phyloP scores from a whole-genome alignment of 805 yeast genomes.

The Lipomyces oligophaga region DNA sequence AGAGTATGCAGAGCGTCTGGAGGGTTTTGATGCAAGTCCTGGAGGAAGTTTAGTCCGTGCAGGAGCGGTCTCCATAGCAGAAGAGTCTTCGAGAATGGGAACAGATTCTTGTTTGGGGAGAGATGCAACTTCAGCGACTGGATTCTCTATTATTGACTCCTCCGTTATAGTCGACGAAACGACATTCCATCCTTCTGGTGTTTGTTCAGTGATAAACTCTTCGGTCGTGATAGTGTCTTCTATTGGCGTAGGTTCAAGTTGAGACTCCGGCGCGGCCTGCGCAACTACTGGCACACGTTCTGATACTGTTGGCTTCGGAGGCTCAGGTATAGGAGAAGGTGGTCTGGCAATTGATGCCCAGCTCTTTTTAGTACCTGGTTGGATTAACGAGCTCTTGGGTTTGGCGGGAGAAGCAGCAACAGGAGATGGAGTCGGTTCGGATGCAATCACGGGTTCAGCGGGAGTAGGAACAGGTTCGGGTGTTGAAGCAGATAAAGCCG shows the following conservation, averaged over 20 bases:
- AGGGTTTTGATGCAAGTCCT: slow-evolving; percentile 17
- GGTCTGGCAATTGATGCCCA: slow-evolving; percentile 32
- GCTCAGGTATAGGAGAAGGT: slow-evolving; percentile 16
- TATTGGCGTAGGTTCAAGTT: too few relatives aligned
- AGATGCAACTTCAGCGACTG: slow-evolving; percentile 14
- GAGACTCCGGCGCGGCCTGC: too few relatives aligned
- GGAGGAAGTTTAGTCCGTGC: slow-evolving; percentile 30
- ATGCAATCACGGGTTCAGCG: background rate
- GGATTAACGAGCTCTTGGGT: slow-evolving; percentile 23
- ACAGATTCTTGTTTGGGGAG: slow-evolving; percentile 28
- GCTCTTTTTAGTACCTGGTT: slow-evolving; percentile 28
- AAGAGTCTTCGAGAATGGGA: slow-evolving; percentile 28
- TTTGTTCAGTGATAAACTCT: too few relatives aligned
- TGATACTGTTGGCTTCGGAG: slow-evolving; percentile 10
- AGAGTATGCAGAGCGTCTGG: slow-evolving; percentile 33
- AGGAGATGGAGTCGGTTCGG: slow-evolving; percentile 9
- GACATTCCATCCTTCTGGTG: too few relatives aligned
- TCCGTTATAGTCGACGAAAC: background rate
- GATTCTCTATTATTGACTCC: too few relatives aligned
- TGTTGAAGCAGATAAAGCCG: too few relatives aligned
- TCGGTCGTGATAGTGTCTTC: too few relatives aligned
- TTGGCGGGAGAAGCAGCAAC: slow-evolving; percentile 31
- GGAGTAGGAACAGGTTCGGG: background rate
- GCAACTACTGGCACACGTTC: slow-evolving; percentile 14
- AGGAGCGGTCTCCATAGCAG: slow-evolving; percentile 12